Evolutionary conservation across 805 yeast species (phyloP).

Genomic region (Ogataea nonfermentans): DNA sequence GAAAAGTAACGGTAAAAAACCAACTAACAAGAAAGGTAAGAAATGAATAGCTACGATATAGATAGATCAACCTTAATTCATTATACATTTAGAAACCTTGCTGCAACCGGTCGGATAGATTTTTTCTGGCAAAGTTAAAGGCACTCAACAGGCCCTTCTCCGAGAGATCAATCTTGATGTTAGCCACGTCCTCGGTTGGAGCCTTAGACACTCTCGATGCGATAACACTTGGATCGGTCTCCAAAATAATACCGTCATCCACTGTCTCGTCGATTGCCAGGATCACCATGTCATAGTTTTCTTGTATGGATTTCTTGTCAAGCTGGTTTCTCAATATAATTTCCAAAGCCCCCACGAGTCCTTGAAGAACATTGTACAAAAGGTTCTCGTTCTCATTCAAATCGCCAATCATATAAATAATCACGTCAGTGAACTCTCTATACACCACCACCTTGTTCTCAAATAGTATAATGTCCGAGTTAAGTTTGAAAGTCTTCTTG

Average conservation of each 20-base stretch:
- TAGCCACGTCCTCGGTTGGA: slow-evolving; percentile 64
- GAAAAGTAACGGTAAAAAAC: slow-evolving; percentile 11
- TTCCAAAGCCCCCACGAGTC: slow-evolving; percentile 78
- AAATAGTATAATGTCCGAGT: slow-evolving; percentile 75
- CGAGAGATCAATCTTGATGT: slow-evolving; percentile 59
- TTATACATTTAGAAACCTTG: slow-evolving; percentile 34
- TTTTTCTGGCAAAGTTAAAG: slow-evolving; percentile 83
- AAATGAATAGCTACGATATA: slow-evolving; percentile 12
- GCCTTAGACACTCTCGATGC: slow-evolving; percentile 90
- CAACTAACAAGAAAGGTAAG: slow-evolving; percentile 25
- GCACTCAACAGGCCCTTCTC: slow-evolving; percentile 82
- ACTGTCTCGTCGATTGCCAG: slow-evolving; percentile 88
- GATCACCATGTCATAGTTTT: slow-evolving; percentile 80
- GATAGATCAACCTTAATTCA: slow-evolving; percentile 1
- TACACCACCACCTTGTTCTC: slow-evolving; percentile 83
- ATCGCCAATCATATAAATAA: slow-evolving; percentile 69
- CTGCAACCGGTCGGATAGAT: slow-evolving; percentile 41
- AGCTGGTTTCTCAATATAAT: slow-evolving; percentile 66
- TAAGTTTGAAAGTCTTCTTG: slow-evolving; percentile 73
- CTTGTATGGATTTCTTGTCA: slow-evolving; percentile 76
- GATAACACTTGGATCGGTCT: slow-evolving; percentile 82
- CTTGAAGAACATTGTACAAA: slow-evolving; percentile 70
- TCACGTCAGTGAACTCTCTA: slow-evolving; percentile 76
- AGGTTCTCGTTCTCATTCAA: slow-evolving; percentile 83
- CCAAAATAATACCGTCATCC: slow-evolving; percentile 91